Base-by-base conservation (phyloP, 352 stramenopile species). In the Globisporangium nodosum region DNA sequence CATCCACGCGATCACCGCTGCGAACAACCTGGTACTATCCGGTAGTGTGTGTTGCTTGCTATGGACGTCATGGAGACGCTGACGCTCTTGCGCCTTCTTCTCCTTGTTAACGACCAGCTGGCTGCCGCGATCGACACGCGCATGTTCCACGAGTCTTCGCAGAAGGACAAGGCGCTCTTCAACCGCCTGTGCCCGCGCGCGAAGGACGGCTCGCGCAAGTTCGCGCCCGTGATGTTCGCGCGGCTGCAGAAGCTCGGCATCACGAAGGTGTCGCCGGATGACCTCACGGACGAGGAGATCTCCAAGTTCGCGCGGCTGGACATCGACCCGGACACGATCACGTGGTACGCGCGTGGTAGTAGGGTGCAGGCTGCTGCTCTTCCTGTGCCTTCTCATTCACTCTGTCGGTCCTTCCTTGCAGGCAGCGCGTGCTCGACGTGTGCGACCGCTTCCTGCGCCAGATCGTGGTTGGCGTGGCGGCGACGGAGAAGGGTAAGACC, bases 1-100 rank as follows among this genome's bases (percentile, higher is more conserved):
- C 64, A 99, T 99, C 64, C 97, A 99, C 60, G 97, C 97, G 27
- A 98, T 99, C 64, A 98, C 94, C 42, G 96, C 96, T 24, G 95
- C 96, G 7, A 99, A 99, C 78, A 99, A 99, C 71, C 66, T 99
- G 33, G 77, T 89, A 56, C 58, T 11, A 5, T 18, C 12, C 3
- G 37, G 8, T 18, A 13, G 3, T 5, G 11, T 18, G 3, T 13
- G 16, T 13, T 12, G 12, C 6, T 9, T 11, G 8, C 5, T 8
- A 2, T 39, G 8, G 5, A 13, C 12, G 13, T 6, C 3, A 15
- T 43, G 37, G 12, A 18, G 37, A 5, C 3, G 65, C 13, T 16
- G 8, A 47, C 30, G 1, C 20, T 0, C 11, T 20, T 49, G 5
- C 31, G 9, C 18, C 7, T 11, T 12, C 20, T 31, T 27, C 63